Evolutionary conservation across 1,284 basidiomycete species (phyloP).

Genomic region (Tylopilus sp.): DNA sequence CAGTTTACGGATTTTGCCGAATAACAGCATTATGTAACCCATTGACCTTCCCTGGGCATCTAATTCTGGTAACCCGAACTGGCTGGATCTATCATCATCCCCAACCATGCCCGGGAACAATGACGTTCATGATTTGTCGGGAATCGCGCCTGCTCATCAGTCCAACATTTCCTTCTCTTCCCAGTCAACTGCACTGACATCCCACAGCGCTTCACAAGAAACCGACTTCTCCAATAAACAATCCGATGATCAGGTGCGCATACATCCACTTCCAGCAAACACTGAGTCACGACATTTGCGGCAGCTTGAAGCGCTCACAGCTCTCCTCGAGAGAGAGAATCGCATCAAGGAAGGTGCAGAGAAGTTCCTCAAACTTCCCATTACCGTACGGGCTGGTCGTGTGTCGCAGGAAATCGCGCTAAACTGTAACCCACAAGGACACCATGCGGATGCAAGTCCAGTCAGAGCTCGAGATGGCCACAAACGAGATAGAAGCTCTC

Average conservation of each 20-base stretch:
- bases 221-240: constrained; percentile 21
- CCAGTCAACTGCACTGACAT: constrained; percentile 30
- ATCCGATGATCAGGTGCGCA: constrained; percentile 34
- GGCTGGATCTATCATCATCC: no score
- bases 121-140: constrained; percentile 29
- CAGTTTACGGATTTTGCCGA: constrained; percentile 34
- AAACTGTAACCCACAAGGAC: constrained; percentile 42
- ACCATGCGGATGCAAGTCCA: constrained; percentile 68
- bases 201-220: constrained; percentile 23
- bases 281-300: constrained; percentile 5
- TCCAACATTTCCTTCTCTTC: constrained; percentile 32
- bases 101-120: constrained; percentile 29
- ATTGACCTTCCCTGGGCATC: not conserved
- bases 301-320: constrained; percentile 64
- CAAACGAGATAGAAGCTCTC: constrained; percentile 66
- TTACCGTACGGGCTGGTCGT: constrained; percentile 45
- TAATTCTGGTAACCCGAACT: not conserved
- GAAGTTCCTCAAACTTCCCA: constrained; percentile 67
- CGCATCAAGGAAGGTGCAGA: constrained; percentile 85
- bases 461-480: constrained; percentile 71
- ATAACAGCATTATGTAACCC: constrained; percentile 2
- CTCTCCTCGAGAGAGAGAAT: constrained; percentile 65
- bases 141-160: constrained; percentile 18
- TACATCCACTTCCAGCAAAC: not conserved
- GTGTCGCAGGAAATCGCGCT: constrained; percentile 1